Percentiles rank a stretch among this genome's conserved stretches.
Evolutionary conservation across 352 stramenopile species (phyloP).

Genomic region (Phytophthora idaei): DNA sequence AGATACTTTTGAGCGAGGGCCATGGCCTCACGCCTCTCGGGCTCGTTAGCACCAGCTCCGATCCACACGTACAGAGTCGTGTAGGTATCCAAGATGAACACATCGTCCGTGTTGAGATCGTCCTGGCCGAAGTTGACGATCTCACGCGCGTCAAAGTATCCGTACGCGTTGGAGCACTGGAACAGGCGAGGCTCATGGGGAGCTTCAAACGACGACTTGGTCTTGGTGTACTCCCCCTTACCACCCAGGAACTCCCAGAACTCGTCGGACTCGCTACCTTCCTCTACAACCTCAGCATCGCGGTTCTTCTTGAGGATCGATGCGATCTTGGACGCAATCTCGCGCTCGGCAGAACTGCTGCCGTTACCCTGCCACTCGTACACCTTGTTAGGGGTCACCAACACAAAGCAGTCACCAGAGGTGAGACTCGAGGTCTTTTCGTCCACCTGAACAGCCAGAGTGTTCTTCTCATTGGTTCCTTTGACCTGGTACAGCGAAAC

Average conservation of each 20-base stretch:
- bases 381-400: constrained; percentile 73
- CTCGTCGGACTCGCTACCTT: constrained; percentile 72
- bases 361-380: constrained; percentile 83
- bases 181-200: constrained; percentile 87
- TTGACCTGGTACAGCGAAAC: constrained; percentile 92
- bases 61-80: constrained; percentile 93
- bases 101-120: constrained; percentile 91
- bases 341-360: constrained; percentile 68
- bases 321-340: constrained; percentile 65
- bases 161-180: constrained; percentile 90
- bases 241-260: constrained; percentile 89
- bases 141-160: constrained; percentile 87
- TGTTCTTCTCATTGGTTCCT: constrained; percentile 87
- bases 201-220: constrained; percentile 67
- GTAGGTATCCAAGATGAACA: constrained; percentile 93
- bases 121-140: constrained; percentile 90
- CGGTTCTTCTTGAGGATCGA: constrained; percentile 64
- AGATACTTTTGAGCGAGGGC: constrained; percentile 80
- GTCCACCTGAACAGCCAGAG: constrained; percentile 83
- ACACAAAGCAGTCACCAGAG: constrained; percentile 87
- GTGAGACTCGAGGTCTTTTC: constrained; percentile 84
- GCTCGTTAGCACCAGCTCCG: constrained; percentile 73
- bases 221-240: constrained; percentile 74
- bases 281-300: constrained; percentile 48
- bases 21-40: constrained; percentile 72